These are phyloP conservation scores for Phytophthora ramorum DNA, from an alignment of 352 stramenopile species.

Conservation along the genomic window DNA sequence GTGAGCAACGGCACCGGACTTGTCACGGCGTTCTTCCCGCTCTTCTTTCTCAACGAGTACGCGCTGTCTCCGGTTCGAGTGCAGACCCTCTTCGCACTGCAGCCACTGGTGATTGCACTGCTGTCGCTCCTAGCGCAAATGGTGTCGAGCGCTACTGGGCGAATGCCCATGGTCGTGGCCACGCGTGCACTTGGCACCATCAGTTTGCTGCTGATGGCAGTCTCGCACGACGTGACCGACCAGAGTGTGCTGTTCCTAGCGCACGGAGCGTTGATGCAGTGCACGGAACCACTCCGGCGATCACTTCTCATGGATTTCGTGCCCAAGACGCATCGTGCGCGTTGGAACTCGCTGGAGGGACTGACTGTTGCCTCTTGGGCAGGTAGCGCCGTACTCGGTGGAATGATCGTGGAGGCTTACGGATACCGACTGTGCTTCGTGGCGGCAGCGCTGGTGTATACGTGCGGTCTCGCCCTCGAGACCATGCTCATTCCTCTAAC, in stretches of 20 bases:
- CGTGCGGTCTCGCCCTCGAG: slow-evolving; percentile 55
- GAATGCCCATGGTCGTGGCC: slow-evolving; percentile 67
- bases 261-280: slow-evolving; percentile 63
- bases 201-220: slow-evolving; percentile 57
- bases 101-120: slow-evolving; percentile 57
- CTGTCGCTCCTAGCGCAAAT: slow-evolving; percentile 55
- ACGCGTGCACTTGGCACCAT: slow-evolving; percentile 48
- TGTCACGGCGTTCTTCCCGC: slow-evolving; percentile 62
- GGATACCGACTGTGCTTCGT: slow-evolving; percentile 78
- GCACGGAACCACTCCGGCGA: slow-evolving; percentile 64
- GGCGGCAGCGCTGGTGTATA: slow-evolving; percentile 54
- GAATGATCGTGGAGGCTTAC: slow-evolving; percentile 59
- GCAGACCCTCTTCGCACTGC: slow-evolving; percentile 60
- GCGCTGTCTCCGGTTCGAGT: slow-evolving; percentile 59
- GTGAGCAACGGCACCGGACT: slow-evolving; percentile 71
- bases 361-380: slow-evolving; percentile 68
- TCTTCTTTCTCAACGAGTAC: slow-evolving; percentile 75
- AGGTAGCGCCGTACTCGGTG: slow-evolving; percentile 73
- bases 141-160: slow-evolving; percentile 37
- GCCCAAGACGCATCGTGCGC: slow-evolving; percentile 56
- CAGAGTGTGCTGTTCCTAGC: slow-evolving; percentile 64
- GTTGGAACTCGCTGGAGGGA: slow-evolving; percentile 77
- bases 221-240: slow-evolving; percentile 29
- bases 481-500: slow-evolving; percentile 65
- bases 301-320: slow-evolving; percentile 86